A percentile compares a stretch with the other conserved stretches of the same genome.
Conservation (phyloP, 306 rosid genomes). For the Vachellia collinsii region DNA sequence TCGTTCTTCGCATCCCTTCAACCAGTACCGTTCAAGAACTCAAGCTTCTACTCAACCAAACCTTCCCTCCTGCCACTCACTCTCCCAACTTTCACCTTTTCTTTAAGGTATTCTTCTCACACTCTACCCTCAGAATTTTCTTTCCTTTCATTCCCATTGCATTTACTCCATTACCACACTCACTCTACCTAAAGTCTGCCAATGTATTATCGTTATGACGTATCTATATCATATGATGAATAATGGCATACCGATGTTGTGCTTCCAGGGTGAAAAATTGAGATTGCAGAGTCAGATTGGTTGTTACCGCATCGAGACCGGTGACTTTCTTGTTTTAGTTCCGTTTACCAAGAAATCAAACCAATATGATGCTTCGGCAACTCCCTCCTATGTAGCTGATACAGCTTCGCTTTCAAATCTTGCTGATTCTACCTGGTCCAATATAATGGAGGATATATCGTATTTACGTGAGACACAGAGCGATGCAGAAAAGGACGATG, state of each 20-base stretch:
- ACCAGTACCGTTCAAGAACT: constrained; percentile 55
- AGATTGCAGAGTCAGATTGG: constrained; percentile 52
- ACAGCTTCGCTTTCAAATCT: constrained; percentile 49
- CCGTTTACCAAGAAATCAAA: constrained; percentile 54
- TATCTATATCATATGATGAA: not conserved
- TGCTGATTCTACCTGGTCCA: constrained; percentile 70
- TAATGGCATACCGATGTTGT: constrained; percentile 9
- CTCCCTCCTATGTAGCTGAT: constrained; percentile 28
- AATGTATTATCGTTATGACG: not conserved
- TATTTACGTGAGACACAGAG: constrained; percentile 42
- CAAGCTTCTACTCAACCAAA: constrained; percentile 65
- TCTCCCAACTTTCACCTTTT: constrained; percentile 85
- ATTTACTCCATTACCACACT: not conserved
- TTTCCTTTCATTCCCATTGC: not conserved
- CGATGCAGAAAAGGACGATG: not conserved
- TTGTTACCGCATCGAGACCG: constrained; percentile 35
- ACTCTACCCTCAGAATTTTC: not conserved
- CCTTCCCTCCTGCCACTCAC: constrained; percentile 60
- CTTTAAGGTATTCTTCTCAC: constrained; percentile 55
- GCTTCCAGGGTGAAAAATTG: constrained; percentile 73
- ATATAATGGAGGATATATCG: constrained; percentile 75
- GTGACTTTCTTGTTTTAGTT: constrained; percentile 72
- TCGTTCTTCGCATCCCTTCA: constrained; percentile 48
- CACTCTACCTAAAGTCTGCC: not conserved
- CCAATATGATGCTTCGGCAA: constrained; percentile 32